Evolutionary conservation across 1,284 basidiomycete species (phyloP).

Genomic region (Phellopilus nigrolimitatus): DNA sequence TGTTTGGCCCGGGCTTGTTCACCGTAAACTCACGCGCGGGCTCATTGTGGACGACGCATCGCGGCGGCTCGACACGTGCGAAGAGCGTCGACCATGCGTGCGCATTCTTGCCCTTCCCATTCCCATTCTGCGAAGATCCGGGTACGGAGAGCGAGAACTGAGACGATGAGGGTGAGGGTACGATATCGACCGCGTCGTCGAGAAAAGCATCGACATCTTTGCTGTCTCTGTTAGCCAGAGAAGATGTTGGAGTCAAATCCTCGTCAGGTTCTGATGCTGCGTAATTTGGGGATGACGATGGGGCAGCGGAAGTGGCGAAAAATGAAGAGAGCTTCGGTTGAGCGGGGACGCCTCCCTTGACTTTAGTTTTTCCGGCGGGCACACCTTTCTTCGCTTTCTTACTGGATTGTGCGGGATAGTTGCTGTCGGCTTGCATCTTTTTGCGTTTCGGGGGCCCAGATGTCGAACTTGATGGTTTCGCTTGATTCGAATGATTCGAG

Average conservation of each 20-base stretch:
- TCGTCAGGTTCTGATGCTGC: slow-evolving; percentile 3
- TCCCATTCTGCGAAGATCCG: slow-evolving; percentile 9
- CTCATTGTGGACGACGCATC: slow-evolving; percentile 74
- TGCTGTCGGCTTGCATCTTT: slow-evolving; percentile 16
- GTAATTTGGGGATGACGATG: slow-evolving; percentile 26
- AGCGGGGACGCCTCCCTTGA: slow-evolving; percentile 28
- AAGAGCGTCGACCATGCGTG: slow-evolving; percentile 70
- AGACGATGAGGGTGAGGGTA: slow-evolving; percentile 20
- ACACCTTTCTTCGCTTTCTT: slow-evolving; percentile 24
- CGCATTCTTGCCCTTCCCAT: slow-evolving; percentile 28
- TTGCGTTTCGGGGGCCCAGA: slow-evolving; percentile 8
- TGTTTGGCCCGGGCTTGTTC: slow-evolving; percentile 88
- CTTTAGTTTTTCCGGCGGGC: slow-evolving; percentile 33
- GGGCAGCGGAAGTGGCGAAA: slow-evolving; percentile 50
- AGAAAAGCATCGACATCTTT: slow-evolving; percentile 15
- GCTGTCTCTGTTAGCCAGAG: slow-evolving; percentile 18
- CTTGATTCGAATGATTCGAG: slow-evolving; percentile 3
- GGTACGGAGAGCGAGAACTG: neutral
- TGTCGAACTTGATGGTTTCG: neutral
- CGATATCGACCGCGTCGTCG: slow-evolving; percentile 1
- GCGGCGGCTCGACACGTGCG: slow-evolving; percentile 68
- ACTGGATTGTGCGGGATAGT: slow-evolving; percentile 14
- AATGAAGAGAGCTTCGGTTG: slow-evolving; percentile 62
- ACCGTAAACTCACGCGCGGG: slow-evolving; percentile 80
- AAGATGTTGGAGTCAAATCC: slow-evolving; percentile 3